Evolutionary conservation across 2,329 filamentous ascomycete species (phyloP).

Genomic region (Hymenoscyphus salicellus): DNA sequence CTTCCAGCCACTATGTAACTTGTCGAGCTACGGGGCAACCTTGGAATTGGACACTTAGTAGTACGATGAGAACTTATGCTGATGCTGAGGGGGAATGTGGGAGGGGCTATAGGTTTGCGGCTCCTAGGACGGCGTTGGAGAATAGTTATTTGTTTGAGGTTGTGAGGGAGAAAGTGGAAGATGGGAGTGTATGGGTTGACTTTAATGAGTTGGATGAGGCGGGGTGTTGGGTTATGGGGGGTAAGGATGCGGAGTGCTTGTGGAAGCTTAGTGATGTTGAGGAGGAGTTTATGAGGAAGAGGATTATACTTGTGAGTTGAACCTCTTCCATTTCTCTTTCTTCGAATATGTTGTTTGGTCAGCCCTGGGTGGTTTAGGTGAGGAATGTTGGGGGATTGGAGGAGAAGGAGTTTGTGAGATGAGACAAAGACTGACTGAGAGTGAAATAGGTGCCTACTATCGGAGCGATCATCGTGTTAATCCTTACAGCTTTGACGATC

Average conservation of each 20-base stretch:
- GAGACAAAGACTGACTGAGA: background rate
- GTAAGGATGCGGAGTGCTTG: conserved; percentile 54
- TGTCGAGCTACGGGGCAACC: conserved; percentile 54
- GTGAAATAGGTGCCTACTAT: conserved; percentile 54
- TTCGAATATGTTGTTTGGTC: too few species aligned
- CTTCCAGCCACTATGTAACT: conserved; percentile 47
- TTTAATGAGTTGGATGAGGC: conserved; percentile 56
- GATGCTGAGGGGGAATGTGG: conserved; percentile 48
- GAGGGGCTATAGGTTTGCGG: conserved; percentile 47
- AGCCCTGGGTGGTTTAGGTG: too few species aligned
- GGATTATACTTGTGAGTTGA: conserved; percentile 44
- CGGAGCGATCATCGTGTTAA: conserved; percentile 59
- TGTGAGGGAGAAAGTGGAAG: conserved; percentile 29
- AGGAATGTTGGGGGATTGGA: too few species aligned
- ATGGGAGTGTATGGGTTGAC: conserved; percentile 52
- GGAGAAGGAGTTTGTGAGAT: too few species aligned
- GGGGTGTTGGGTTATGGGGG: conserved; percentile 60
- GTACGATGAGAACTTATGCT: conserved; percentile 42
- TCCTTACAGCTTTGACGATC: conserved; percentile 57
- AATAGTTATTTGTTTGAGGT: conserved; percentile 52
- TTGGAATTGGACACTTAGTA: conserved; percentile 56
- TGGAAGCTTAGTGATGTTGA: conserved; percentile 43
- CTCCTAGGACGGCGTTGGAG: conserved; percentile 61
- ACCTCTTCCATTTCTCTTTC: too few species aligned
- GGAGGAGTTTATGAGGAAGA: conserved; percentile 41